These are phyloP conservation scores for Metahyphopichia silvanorum DNA, from an alignment of 805 yeast species.

Conservation along the genomic window DNA sequence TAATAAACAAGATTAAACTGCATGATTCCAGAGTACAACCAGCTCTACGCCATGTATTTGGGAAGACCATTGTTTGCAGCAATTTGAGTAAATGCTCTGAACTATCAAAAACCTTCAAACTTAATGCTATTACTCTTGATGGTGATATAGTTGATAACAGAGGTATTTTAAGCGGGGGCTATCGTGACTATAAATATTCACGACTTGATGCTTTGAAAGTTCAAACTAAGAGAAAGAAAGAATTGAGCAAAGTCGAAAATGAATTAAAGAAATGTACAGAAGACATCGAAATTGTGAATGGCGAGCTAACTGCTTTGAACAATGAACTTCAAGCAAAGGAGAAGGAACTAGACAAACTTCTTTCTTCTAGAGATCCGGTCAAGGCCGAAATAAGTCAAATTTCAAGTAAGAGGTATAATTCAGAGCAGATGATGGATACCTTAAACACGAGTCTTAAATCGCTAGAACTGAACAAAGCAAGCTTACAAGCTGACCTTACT, in stretches of 20 bases:
- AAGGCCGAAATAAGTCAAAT: slow-evolving; percentile 41
- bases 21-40: slow-evolving; percentile 50
- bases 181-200: slow-evolving; percentile 61
- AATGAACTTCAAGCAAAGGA: slow-evolving; percentile 37
- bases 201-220: slow-evolving; percentile 67
- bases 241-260: slow-evolving; percentile 36
- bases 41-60: slow-evolving; percentile 79
- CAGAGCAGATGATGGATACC: slow-evolving; percentile 42
- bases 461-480: slow-evolving; percentile 27
- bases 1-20: slow-evolving; percentile 69
- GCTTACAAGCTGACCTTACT: slow-evolving; percentile 33
- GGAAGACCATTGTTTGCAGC: slow-evolving; percentile 72
- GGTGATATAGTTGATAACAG: slow-evolving; percentile 85
- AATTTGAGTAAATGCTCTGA: slow-evolving; percentile 67
- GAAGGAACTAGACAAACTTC: slow-evolving; percentile 41
- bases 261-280: slow-evolving; percentile 36
- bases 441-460: slow-evolving; percentile 33
- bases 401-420: slow-evolving; percentile 36
- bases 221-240: slow-evolving; percentile 50
- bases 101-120: slow-evolving; percentile 54
- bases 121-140: slow-evolving; percentile 82
- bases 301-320: slow-evolving; percentile 48
- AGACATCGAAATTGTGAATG: slow-evolving; percentile 45
- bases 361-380: slow-evolving; percentile 40
- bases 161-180: slow-evolving; percentile 91